These are phyloP conservation scores for Solanum aculeatissimum DNA, from an alignment of 305 asterid genomes.

Conservation along the genomic window DNA sequence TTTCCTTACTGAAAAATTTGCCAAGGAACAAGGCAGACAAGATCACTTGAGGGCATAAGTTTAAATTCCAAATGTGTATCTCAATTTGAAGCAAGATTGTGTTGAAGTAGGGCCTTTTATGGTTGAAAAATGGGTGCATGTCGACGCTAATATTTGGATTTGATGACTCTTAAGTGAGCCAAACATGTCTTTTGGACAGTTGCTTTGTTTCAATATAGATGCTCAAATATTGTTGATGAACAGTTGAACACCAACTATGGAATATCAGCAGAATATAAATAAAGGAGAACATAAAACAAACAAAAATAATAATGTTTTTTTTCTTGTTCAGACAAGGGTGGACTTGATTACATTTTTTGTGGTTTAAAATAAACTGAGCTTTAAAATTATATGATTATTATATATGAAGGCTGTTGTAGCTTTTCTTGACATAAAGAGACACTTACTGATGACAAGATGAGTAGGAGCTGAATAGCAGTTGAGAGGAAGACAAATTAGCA, in stretches of 20 bases:
- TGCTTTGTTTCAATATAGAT: background rate
- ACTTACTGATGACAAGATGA: background rate
- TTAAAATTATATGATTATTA: background rate
- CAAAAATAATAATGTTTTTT: conserved; percentile 5
- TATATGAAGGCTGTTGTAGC: background rate
- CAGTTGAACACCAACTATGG: background rate
- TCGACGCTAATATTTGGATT: background rate
- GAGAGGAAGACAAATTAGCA: background rate
- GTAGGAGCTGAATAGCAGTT: background rate
- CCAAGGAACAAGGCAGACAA: background rate
- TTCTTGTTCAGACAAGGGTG: background rate
- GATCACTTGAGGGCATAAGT: background rate
- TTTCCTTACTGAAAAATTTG: background rate
- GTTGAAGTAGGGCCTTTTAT: background rate
- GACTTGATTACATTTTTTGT: background rate
- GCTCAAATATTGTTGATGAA: background rate
- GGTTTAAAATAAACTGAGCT: background rate
- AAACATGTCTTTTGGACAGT: background rate
- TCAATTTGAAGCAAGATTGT: background rate
- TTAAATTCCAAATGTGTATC: background rate
- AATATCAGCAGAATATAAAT: background rate
- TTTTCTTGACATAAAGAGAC: conserved; percentile 1
- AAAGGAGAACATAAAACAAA: background rate
- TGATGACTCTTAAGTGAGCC: background rate
- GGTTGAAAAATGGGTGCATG: background rate